These are phyloP conservation scores for Boletellus ananas DNA, from an alignment of 768 basidiomycete genomes.

Conservation along the genomic window DNA sequence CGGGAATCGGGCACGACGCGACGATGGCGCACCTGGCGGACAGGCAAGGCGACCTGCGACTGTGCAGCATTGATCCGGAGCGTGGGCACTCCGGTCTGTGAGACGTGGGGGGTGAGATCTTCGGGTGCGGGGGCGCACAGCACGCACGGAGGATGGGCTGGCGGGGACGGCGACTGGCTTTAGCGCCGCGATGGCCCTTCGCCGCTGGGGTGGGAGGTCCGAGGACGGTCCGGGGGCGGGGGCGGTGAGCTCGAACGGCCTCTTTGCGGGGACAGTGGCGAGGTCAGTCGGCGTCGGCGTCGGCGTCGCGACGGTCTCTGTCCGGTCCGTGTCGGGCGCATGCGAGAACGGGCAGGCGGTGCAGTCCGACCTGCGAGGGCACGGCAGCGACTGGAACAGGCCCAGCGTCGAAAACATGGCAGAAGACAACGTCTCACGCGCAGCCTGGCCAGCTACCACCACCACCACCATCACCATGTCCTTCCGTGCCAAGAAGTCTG, in stretches of 20 bases:
- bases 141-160: conserved; percentile 33
- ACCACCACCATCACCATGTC: not conserved
- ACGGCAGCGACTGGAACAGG: conserved; percentile 55
- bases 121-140: not conserved
- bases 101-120: not conserved
- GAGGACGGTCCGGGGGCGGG: conserved; percentile 47
- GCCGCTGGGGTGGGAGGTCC: conserved; percentile 44
- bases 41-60: conserved; percentile 68
- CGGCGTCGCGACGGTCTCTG: conserved; percentile 12
- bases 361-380: conserved; percentile 54
- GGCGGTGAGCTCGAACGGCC: conserved; percentile 32
- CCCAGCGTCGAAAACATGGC: conserved; percentile 62
- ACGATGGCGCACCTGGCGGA: conserved; percentile 57
- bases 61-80: conserved; percentile 63
- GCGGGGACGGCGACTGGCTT: conserved; percentile 44
- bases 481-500: not conserved
- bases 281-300: not conserved
- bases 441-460: too few species aligned
- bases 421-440: conserved; percentile 14
- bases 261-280: conserved; percentile 46
- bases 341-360: conserved; percentile 69
- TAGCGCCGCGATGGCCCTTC: conserved; percentile 45
- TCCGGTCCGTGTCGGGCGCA: conserved; percentile 32
- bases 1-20: too few species aligned
- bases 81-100: conserved; percentile 58